Evolutionary conservation across 257 asterid species (phyloP).

Genomic region (Solanum gracilifrons): DNA sequence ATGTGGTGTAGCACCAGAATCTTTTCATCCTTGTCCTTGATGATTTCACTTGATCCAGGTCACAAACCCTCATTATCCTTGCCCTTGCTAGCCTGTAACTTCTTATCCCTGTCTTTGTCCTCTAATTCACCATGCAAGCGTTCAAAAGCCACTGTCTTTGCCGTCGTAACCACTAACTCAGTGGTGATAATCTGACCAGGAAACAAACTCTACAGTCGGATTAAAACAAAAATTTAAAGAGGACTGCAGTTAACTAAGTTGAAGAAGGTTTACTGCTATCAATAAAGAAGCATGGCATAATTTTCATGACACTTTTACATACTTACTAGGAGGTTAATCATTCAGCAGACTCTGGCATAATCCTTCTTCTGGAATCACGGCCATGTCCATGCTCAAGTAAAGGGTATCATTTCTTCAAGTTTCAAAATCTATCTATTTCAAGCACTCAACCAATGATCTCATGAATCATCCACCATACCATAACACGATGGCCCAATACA

Average conservation of each 20-base stretch:
- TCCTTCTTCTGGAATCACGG: background rate
- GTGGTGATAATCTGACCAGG: background rate
- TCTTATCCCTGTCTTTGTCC: background rate
- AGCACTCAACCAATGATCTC: background rate
- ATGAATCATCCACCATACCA: background rate
- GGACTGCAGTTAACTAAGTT: background rate
- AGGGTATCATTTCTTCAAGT: background rate
- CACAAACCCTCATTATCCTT: background rate
- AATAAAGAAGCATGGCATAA: background rate
- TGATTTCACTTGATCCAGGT: background rate
- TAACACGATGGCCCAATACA: background rate
- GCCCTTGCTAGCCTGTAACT: background rate
- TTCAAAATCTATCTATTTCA: background rate
- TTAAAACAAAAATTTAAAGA: background rate
- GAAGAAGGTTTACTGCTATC: background rate
- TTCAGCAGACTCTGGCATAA: background rate
- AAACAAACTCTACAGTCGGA: background rate
- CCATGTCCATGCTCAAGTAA: background rate
- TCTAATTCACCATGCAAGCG: background rate
- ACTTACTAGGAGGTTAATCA: background rate
- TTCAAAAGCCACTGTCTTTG: background rate
- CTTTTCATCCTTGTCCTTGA: background rate
- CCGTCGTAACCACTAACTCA: background rate
- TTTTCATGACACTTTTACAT: background rate
- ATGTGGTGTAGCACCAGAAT: background rate